Base-by-base conservation (phyloP, 2,329 filamentous ascomycete species). In the Alternaria angustiovoidea region DNA sequence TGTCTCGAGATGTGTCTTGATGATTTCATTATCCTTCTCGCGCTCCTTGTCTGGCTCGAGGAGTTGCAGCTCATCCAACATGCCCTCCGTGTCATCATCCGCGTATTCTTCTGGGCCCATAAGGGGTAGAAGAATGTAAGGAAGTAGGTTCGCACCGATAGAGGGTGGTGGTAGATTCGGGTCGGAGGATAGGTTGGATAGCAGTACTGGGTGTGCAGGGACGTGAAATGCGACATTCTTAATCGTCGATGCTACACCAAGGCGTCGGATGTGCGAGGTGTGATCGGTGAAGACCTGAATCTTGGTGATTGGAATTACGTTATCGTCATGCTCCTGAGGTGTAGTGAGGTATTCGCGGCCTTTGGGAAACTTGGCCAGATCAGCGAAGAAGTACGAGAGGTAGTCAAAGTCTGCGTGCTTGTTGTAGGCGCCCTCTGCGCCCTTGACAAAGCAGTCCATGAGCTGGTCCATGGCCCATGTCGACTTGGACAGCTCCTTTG, bases 391-490 rank as follows among this genome's bases (percentile, higher is more conserved):
- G 75, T 98, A 99, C 42, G 93, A 89, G 24, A 99, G 86, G 79
- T 98, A 97, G 81, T 99, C 93, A 78, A 89, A 98, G 79, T 94
- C 87, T 61, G 93, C 93, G 26, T 90, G 78, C 74, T 91, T 90
- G 83, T 98, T 98, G 79, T 95, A 93, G 9, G 85, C 84, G 24
- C 91, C 91, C 62, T 91, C 89, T 22, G 92, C 89, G 20, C 94
- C 94, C 81, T 95, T 96, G 75, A 98, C 95, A 75, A 99, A 99
- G 70, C 96, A 90, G 78, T 98, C 95, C 77, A 99, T 88, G 30
- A 99, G 83, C 79, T 98, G 95, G 77, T 97, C 93, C 70, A 98
- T 87, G 5, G 92, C 89, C 59, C 87, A 84, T 36, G 89, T 86
- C 41, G 92, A 91, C 1, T 88, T 90, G 6, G 87, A 88, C 7